A percentile compares a stretch with the other conserved stretches of the same genome.
phyloP scores from a whole-genome alignment of 2,329 filamentous ascomycete species.

The Paracoccidioides brasiliensis region DNA sequence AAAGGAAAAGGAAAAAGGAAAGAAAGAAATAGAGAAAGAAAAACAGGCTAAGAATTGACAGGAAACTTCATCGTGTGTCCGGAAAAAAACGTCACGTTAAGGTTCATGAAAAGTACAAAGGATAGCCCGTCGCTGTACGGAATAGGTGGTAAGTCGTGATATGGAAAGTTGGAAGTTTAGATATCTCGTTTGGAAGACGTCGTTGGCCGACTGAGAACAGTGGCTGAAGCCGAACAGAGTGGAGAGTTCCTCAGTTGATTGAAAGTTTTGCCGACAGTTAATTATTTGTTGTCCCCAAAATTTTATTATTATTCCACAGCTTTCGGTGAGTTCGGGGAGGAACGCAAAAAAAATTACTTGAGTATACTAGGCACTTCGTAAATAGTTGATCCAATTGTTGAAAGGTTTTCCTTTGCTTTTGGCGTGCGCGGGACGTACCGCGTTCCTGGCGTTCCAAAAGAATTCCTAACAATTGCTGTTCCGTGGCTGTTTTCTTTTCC shows the following conservation, averaged over 20 bases:
- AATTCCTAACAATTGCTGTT: constrained; percentile 2
- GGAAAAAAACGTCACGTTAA: not conserved
- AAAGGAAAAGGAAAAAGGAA: no score
- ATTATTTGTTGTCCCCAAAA: not conserved
- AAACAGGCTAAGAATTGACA: not conserved
- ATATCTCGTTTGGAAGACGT: not conserved
- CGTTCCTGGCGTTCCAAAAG: constrained; percentile 1
- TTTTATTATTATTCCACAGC: not conserved
- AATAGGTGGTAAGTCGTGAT: not conserved
- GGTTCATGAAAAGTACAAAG: not conserved
- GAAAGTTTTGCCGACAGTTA: not conserved
- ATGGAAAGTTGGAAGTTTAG: not conserved
- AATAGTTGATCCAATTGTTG: not conserved
- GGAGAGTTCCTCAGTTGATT: not conserved
- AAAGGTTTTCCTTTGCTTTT: not conserved
- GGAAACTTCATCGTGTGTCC: not conserved
- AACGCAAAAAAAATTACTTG: not conserved
- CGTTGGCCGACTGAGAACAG: not conserved
- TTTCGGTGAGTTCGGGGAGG: not conserved
- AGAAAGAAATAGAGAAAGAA: not conserved
- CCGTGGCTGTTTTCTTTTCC: constrained; percentile 1
- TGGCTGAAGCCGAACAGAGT: not conserved
- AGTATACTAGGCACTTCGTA: no score
- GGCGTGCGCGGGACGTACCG: not conserved
- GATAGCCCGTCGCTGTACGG: not conserved